Evolutionary conservation across 2,329 filamentous ascomycete species (phyloP).

Genomic region (Emericellopsis atlantica): DNA sequence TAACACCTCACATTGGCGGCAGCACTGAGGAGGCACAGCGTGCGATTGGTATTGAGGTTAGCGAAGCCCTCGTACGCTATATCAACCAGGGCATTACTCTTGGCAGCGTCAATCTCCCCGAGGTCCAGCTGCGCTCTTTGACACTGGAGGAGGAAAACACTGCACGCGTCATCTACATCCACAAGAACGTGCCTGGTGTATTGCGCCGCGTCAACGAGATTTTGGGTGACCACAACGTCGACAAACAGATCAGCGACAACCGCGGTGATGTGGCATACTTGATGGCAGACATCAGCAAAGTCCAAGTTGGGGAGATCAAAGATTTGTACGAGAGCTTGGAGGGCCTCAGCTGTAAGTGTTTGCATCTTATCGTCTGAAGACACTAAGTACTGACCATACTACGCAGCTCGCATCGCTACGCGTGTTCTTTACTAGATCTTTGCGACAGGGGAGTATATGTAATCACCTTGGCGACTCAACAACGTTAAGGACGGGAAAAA

Average conservation of each 20-base stretch:
- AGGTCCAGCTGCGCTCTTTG: constrained; percentile 79
- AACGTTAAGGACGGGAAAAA: not conserved
- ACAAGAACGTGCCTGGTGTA: constrained; percentile 93
- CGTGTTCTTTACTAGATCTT: constrained; percentile 30
- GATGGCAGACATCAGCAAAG: constrained; percentile 93
- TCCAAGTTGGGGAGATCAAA: constrained; percentile 70
- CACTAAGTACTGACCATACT: constrained; percentile 1
- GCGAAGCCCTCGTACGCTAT: constrained; percentile 77
- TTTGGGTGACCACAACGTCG: constrained; percentile 88
- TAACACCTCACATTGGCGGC: constrained; percentile 94
- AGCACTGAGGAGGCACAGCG: constrained; percentile 96
- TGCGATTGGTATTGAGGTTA: constrained; percentile 90
- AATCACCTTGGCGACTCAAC: not conserved
- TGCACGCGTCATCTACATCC: constrained; percentile 90
- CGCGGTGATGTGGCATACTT: constrained; percentile 90
- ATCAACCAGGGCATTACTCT: constrained; percentile 91
- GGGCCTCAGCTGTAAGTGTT: constrained; percentile 57
- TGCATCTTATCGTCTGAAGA: constrained; percentile 2
- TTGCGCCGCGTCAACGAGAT: constrained; percentile 92
- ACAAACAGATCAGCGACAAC: constrained; percentile 97
- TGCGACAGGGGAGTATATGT: not conserved
- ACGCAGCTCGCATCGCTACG: constrained; percentile 30
- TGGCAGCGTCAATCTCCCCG: constrained; percentile 93
- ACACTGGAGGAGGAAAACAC: constrained; percentile 83
- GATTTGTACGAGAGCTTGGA: constrained; percentile 77